Evolutionary conservation across 1,139 yeast genomes (phyloP).

Genomic region (Yamadazyma sp.): DNA sequence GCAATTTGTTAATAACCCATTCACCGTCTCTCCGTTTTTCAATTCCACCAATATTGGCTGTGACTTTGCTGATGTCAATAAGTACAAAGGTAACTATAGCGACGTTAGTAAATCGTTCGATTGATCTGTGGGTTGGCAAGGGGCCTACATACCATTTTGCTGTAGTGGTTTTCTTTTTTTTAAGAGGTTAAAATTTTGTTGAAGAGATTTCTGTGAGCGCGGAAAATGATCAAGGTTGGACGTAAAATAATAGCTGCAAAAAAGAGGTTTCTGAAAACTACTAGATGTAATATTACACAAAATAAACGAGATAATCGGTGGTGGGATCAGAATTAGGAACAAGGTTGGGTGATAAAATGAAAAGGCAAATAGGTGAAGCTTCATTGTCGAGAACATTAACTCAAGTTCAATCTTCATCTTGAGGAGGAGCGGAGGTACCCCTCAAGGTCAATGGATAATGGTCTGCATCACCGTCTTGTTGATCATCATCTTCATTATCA

Average conservation of each 20-base stretch:
- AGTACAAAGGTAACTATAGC: conserved; percentile 78
- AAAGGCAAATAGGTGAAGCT: no score
- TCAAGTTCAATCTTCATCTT: conserved; percentile 11
- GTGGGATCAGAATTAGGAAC: no score
- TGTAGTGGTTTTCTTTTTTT: background rate
- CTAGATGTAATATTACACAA: background rate
- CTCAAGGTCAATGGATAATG: conserved; percentile 47
- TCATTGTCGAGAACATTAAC: no score
- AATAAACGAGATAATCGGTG: background rate
- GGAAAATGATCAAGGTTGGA: conserved; percentile 1
- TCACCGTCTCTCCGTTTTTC: conserved; percentile 87
- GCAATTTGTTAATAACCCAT: conserved; percentile 82
- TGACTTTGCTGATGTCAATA: conserved; percentile 88
- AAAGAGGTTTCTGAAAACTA: no score
- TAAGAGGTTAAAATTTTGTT: conserved; percentile 1
- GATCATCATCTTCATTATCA: conserved; percentile 35
- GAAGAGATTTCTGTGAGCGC: conserved; percentile 9
- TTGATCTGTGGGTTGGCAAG: background rate
- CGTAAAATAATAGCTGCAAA: background rate
- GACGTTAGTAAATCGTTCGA: conserved; percentile 10
- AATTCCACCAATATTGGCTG: conserved; percentile 87
- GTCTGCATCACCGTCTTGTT: conserved; percentile 29
- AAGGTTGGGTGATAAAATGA: no score
- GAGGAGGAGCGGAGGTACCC: conserved; percentile 46
- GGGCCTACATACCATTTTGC: conserved; percentile 6